phyloP scores from a whole-genome alignment of 371 early-diverging fungal genomes.

The Mucor velutinosus region DNA sequence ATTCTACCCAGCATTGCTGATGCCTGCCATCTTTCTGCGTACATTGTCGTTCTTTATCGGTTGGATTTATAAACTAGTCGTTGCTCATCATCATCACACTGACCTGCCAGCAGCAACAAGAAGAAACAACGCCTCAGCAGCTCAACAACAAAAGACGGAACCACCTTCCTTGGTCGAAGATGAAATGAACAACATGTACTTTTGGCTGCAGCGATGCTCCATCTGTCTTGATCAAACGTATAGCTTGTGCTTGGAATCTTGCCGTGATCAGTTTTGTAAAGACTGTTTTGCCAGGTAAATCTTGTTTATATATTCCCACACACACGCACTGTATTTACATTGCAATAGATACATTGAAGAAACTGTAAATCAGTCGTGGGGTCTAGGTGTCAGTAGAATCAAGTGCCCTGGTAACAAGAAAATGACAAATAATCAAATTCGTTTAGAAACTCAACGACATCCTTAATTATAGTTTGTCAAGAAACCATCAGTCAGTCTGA shows the following conservation, averaged over 20 bases:
- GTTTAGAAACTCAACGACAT: neutral
- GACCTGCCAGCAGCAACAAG: slow-evolving; percentile 4
- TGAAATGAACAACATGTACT: slow-evolving; percentile 56
- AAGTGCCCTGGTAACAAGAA: slow-evolving; percentile 55
- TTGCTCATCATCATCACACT: slow-evolving; percentile 34
- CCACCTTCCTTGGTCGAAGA: slow-evolving; percentile 18
- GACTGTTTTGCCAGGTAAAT: slow-evolving; percentile 66
- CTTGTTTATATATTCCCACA: slow-evolving; percentile 2
- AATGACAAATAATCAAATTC: neutral
- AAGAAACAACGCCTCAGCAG: slow-evolving; percentile 6
- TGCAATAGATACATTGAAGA: slow-evolving; percentile 61
- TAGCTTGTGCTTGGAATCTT: slow-evolving; percentile 61
- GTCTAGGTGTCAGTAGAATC: slow-evolving; percentile 61
- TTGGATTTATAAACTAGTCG: slow-evolving; percentile 35
- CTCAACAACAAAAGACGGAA: neutral
- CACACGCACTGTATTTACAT: neutral
- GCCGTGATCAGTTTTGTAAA: slow-evolving; percentile 70
- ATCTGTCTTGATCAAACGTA: slow-evolving; percentile 68
- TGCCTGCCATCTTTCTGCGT: slow-evolving; percentile 53
- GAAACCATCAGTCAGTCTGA: slow-evolving; percentile 58
- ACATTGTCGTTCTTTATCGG: slow-evolving; percentile 42
- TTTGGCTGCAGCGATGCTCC: slow-evolving; percentile 67
- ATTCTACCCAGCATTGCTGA: slow-evolving; percentile 46
- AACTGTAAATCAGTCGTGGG: slow-evolving; percentile 68
- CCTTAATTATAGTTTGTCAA: slow-evolving; percentile 51